Evolutionary conservation across 2,329 filamentous ascomycete genomes (phyloP), one percentile per base, ranked within the genome.

Genomic region (Xylaria sp.): DNA sequence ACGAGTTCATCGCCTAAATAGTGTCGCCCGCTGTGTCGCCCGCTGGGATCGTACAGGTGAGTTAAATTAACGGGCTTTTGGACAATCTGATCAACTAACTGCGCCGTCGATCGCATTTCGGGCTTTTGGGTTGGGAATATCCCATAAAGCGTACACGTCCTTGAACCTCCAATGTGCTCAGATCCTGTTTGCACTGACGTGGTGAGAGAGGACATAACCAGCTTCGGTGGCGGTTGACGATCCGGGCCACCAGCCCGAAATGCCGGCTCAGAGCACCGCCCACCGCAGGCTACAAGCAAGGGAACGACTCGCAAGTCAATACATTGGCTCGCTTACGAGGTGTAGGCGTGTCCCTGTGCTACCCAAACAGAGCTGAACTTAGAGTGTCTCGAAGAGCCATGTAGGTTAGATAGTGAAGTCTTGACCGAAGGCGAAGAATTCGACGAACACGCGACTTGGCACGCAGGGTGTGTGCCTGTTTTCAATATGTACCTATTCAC

Each of bases 221-320:
- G 29, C 5, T 34, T 34, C 29, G 20, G n/a, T 34, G 45, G 37
- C 24, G n/a, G 37, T 44, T 48, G 56, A 50, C 48, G 56, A 57
- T 57, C 49, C 63, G 60, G 64, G 45, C 51, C 44, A 37, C 11
- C 20, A 42, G 51, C 45, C 63, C 64, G 64, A 63, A 58, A 59
- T 60, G 43, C 59, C 63, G 60, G 40, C 42, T 26, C 45, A 34
- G 29, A 13, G 29, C 29, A 34, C 5, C 5, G 8, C 16, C 8
- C 11, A 34, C n/a, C n/a, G n/a, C n/a, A 34, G 29, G 29, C 29
- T 34, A 13, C 29, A 34, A 34, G 29, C 29, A 13, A 34, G 4
- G 29, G 9, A 34, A 13, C n/a, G n/a, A n/a, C n/a, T n/a, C n/a
- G 5, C 29, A 34, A 11, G 29, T 34, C 29, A 13, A 13, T 13